Evolutionary conservation across 23 red algal genomes (phyloP).

Genomic region (Gracilariopsis chorda): DNA sequence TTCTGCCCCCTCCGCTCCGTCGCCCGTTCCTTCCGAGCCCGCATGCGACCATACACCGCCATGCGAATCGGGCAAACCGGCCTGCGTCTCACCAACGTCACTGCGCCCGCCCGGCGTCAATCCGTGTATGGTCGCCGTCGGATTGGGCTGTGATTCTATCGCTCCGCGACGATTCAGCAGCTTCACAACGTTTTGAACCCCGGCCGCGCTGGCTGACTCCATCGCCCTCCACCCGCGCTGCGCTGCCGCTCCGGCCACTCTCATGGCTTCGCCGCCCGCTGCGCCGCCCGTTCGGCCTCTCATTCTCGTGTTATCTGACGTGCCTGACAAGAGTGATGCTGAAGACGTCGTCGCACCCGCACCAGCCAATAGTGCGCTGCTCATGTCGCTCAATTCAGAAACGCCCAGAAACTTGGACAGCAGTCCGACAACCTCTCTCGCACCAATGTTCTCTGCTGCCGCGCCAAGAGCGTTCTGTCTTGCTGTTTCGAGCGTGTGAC

Average conservation of each 20-base stretch:
- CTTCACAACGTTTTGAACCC: not conserved
- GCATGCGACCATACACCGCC: not conserved
- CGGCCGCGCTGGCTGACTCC: not conserved
- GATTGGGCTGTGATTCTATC: no score
- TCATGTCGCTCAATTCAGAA: not conserved
- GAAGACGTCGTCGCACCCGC: not conserved
- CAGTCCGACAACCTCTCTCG: not conserved
- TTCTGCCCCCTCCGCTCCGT: not conserved
- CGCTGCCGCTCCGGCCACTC: not conserved
- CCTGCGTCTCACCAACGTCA: not conserved
- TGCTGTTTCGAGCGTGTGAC: not conserved
- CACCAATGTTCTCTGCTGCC: not conserved
- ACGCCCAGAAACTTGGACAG: not conserved
- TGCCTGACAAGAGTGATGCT: not conserved
- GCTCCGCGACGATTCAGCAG: not conserved
- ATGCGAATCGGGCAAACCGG: not conserved
- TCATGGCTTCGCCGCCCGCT: not conserved
- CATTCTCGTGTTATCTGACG: not conserved
- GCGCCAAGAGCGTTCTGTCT: not conserved
- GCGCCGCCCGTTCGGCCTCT: not conserved
- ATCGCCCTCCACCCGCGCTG: not conserved
- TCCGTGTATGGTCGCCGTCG: no score
- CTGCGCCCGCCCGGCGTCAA: no score
- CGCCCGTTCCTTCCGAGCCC: not conserved
- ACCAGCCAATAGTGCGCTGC: not conserved